phyloP scores from a whole-genome alignment of 2,329 filamentous ascomycete genomes.

The Penicillium sp. region DNA sequence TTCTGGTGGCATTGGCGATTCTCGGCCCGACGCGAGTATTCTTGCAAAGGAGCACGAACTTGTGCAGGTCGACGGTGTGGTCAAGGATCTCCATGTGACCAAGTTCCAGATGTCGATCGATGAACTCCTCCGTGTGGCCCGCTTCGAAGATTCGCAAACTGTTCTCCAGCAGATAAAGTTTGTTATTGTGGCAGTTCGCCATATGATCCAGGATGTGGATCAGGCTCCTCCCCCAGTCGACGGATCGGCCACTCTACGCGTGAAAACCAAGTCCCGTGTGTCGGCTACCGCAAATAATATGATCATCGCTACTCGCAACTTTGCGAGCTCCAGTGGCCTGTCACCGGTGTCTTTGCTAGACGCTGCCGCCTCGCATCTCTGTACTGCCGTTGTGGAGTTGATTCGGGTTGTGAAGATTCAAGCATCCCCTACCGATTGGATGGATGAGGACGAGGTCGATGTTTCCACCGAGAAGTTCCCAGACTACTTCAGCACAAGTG shows the following conservation, averaged over 20 bases:
- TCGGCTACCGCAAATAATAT: constrained; percentile 95
- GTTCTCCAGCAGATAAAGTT: constrained; percentile 86
- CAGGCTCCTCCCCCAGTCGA: constrained; percentile 61
- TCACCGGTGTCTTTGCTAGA: constrained; percentile 93
- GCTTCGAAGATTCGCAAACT: constrained; percentile 71
- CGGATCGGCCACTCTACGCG: constrained; percentile 62
- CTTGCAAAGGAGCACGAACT: constrained; percentile 74
- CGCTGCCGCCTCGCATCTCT: constrained; percentile 88
- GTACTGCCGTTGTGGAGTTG: constrained; percentile 82
- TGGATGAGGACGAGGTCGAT: constrained; percentile 74
- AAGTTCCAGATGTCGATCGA: constrained; percentile 95
- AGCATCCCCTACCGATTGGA: constrained; percentile 71
- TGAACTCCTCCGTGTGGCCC: constrained; percentile 79
- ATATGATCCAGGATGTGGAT: constrained; percentile 80
- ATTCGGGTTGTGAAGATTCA: constrained; percentile 83
- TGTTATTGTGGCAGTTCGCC: constrained; percentile 79
- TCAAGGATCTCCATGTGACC: constrained; percentile 91
- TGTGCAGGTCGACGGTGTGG: constrained; percentile 71
- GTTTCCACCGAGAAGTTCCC: constrained; percentile 67
- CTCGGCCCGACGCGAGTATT: constrained; percentile 43
- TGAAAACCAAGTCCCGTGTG: constrained; percentile 77
- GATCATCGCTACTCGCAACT: constrained; percentile 94
- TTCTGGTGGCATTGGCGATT: constrained; percentile 69
- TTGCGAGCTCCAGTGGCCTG: constrained; percentile 77
- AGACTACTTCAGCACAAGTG: constrained; percentile 67